Percentiles rank a stretch among this genome's conserved stretches.
phyloP scores from a whole-genome alignment of 345 rosid genomes.

The Euphorbia tirucalli region DNA sequence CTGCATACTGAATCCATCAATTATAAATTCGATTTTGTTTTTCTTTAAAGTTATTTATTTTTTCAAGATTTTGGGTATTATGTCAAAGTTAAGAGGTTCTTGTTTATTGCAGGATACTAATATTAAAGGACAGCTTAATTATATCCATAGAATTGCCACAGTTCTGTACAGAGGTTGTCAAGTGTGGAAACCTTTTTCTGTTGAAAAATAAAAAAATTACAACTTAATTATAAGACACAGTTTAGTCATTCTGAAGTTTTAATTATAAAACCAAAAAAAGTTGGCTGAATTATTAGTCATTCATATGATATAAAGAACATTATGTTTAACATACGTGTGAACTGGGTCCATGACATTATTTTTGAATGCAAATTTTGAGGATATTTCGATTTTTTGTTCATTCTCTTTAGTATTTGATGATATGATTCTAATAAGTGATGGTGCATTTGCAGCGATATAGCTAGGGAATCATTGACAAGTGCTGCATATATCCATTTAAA shows the following conservation, averaged over 20 bases:
- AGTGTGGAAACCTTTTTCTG: no score
- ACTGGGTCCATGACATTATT: neutral
- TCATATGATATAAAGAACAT: neutral
- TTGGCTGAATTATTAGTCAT: neutral
- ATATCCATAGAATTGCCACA: neutral
- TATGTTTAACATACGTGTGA: neutral
- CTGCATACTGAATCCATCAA: neutral
- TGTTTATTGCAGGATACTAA: neutral
- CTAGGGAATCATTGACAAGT: constrained; percentile 63
- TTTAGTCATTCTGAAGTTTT: neutral
- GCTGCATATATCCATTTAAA: constrained; percentile 83
- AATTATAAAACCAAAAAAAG: neutral
- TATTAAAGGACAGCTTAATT: neutral
- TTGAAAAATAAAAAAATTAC: no score
- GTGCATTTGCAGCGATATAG: constrained; percentile 60
- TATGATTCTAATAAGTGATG: constrained; percentile 19
- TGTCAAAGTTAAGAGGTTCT: no score
- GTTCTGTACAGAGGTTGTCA: no score
- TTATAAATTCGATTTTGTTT: no score
- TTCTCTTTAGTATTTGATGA: constrained; percentile 1
- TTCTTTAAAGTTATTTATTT: no score
- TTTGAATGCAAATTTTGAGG: neutral
- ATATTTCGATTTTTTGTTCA: neutral
- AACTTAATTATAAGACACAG: neutral
- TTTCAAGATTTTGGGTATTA: no score